These are phyloP conservation scores for Mucor ambiguus DNA, from an alignment of 371 early-diverging fungal genomes.

Conservation along the genomic window DNA sequence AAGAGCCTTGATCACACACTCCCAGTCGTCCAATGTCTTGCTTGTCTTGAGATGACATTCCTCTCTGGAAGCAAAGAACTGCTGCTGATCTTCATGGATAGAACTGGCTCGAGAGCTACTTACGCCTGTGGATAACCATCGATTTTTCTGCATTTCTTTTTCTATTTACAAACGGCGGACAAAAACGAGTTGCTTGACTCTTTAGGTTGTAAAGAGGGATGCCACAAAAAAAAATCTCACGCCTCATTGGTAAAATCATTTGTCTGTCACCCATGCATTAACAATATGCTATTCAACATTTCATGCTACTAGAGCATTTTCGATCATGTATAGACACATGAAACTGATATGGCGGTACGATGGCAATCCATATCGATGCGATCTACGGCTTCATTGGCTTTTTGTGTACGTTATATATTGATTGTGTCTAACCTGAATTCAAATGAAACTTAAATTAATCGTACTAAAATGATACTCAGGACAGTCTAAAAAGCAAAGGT, in stretches of 20 bases:
- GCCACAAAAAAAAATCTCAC: background rate
- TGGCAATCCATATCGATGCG: too few species aligned
- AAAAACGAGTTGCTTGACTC: background rate
- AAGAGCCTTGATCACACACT: constrained; percentile 6
- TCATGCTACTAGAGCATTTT: background rate
- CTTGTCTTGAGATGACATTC: constrained; percentile 34
- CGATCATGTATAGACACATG: too few species aligned
- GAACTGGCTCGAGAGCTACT: background rate
- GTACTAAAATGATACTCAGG: background rate
- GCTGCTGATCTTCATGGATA: background rate
- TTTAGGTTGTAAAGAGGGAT: background rate
- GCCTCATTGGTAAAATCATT: background rate
- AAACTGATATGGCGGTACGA: too few species aligned
- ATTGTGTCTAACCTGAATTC: too few species aligned
- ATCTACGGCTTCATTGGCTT: too few species aligned
- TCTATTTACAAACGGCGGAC: background rate
- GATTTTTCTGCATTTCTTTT: constrained; percentile 3
- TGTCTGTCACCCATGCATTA: background rate
- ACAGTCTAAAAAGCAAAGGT: background rate
- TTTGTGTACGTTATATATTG: too few species aligned
- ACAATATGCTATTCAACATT: background rate
- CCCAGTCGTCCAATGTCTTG: constrained; percentile 31
- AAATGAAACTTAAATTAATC: too few species aligned
- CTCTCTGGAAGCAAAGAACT: constrained; percentile 24
- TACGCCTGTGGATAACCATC: background rate